Evolutionary conservation across 2,329 filamentous ascomycete species (phyloP).

Genomic region (Passalora sequoiae): DNA sequence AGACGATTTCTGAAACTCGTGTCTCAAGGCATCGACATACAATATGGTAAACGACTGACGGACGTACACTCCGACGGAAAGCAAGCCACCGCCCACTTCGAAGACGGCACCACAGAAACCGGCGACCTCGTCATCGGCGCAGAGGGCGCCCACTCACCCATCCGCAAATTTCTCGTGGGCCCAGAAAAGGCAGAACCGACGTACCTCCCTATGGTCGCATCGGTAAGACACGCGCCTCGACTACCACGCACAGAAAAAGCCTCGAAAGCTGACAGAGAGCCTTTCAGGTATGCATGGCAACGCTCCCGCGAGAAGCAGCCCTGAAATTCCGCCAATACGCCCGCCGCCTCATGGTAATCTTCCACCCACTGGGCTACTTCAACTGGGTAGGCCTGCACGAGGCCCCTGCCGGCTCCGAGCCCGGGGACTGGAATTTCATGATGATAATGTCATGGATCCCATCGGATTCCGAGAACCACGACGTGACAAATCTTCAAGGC

Average conservation of each 20-base stretch:
- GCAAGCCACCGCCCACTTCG: constrained; percentile 21
- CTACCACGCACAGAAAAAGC: too few species aligned
- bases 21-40: constrained; percentile 13
- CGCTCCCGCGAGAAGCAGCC: constrained; percentile 12
- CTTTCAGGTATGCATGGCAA: too few species aligned
- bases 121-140: constrained; percentile 28
- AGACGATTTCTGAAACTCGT: constrained; percentile 17
- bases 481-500: constrained; percentile 2
- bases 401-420: constrained; percentile 8
- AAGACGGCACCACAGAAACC: constrained; percentile 23
- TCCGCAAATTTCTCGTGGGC: constrained; percentile 14
- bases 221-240: too few species aligned
- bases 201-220: constrained; percentile 14
- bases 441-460: constrained; percentile 21
- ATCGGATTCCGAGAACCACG: constrained; percentile 2
- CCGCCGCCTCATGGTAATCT: constrained; percentile 14
- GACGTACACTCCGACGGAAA: constrained; percentile 10
- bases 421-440: constrained; percentile 19
- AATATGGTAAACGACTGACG: constrained; percentile 13
- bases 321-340: constrained; percentile 13
- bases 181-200: constrained; percentile 10
- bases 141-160: constrained; percentile 33
- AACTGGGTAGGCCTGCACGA: constrained; percentile 21
- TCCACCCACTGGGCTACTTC: constrained; percentile 18
- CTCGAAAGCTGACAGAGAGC: too few species aligned